Conservation (phyloP, 2,329 filamentous ascomycete genomes). For the Hypoxylon sp. region DNA sequence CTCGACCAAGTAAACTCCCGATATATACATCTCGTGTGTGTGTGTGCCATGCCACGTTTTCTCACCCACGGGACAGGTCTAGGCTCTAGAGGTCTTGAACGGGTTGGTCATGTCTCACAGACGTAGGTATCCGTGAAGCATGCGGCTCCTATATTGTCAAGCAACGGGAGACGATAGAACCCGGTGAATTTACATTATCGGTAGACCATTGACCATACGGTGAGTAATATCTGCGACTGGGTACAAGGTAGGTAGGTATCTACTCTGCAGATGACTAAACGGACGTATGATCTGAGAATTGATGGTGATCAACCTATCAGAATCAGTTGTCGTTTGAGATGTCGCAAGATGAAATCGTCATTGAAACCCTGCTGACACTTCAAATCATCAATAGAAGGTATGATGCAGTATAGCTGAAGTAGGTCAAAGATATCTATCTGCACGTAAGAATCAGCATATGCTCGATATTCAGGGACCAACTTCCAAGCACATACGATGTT, state of each 20-base stretch:
- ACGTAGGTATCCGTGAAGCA: conserved; percentile 20
- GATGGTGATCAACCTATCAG: no score
- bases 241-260: no score
- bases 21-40: conserved; percentile 19
- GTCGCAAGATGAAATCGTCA: conserved; percentile 1
- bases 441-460: conserved; percentile 18
- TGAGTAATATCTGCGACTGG: no score
- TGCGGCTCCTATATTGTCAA: conserved; percentile 3
- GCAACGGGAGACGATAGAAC: conserved; percentile 3
- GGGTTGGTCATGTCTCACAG: conserved; percentile 15
- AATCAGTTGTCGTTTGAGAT: no score
- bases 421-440: background rate
- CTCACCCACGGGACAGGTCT: conserved; percentile 19
- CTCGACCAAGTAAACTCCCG: conserved; percentile 15
- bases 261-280: no score
- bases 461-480: conserved; percentile 31
- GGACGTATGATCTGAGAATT: no score
- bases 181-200: no score
- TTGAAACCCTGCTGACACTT: conserved; percentile 3
- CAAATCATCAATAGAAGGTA: no score
- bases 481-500: conserved; percentile 5
- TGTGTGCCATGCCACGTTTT: conserved; percentile 35
- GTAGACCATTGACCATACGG: no score
- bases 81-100: conserved; percentile 18
- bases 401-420: no score